Percentiles rank a stretch among this genome's conserved stretches.
Evolutionary conservation across 2,329 filamentous ascomycete genomes (phyloP).

Genomic region (Neonectria punicea): DNA sequence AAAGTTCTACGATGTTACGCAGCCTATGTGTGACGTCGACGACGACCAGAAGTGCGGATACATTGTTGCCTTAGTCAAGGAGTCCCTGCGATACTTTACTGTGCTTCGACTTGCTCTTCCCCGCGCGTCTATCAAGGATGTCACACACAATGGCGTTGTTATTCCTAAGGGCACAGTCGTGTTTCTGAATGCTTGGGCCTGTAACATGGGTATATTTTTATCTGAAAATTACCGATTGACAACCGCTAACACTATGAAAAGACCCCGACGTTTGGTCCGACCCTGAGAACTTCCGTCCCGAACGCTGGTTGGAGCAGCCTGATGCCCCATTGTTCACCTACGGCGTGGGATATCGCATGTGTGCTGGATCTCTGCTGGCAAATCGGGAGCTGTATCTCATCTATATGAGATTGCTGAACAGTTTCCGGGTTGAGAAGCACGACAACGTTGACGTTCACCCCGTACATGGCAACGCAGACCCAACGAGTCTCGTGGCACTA

Average conservation of each 20-base stretch:
- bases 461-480: conserved; percentile 67
- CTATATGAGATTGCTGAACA: conserved; percentile 70
- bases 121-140: conserved; percentile 68
- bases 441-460: conserved; percentile 68
- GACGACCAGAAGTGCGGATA: conserved; percentile 74
- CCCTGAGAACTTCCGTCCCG: conserved; percentile 65
- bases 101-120: conserved; percentile 72
- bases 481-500: conserved; percentile 70
- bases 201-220: conserved; percentile 68
- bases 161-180: conserved; percentile 72
- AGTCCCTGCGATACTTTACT: conserved; percentile 71
- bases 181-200: conserved; percentile 75
- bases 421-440: conserved; percentile 66
- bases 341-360: conserved; percentile 75
- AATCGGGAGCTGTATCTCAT: conserved; percentile 74
- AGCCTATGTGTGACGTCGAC: conserved; percentile 67
- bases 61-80: conserved; percentile 70
- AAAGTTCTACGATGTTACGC: conserved; percentile 60
- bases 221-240: neutral
- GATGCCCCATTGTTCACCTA: conserved; percentile 74
- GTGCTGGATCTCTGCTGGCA: conserved; percentile 65
- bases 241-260: conserved; percentile 11
- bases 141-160: conserved; percentile 65
- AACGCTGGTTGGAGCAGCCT: conserved; percentile 67
- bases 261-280: conserved; percentile 50